Conservation (phyloP, 148 eudicot species). For the Camellia lanceoleosa region DNA sequence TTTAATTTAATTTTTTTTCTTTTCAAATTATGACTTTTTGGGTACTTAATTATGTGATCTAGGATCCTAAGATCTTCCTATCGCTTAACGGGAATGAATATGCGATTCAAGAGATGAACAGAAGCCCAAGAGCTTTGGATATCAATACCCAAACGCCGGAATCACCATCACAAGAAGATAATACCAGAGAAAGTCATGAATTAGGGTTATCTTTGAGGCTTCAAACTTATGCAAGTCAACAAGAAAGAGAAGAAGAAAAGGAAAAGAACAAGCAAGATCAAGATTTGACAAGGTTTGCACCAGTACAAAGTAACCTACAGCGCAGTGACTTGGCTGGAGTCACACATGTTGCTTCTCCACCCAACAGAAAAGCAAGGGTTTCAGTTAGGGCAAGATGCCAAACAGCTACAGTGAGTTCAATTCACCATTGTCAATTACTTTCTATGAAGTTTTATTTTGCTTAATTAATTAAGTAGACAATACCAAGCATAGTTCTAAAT, state of each 20-base stretch:
- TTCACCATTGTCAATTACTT: neutral
- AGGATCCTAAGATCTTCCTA: conserved; percentile 44
- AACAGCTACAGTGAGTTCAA: conserved; percentile 50
- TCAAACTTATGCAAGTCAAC: conserved; percentile 18
- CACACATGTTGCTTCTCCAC: conserved; percentile 32
- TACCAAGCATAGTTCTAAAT: neutral
- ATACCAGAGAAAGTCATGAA: conserved; percentile 17
- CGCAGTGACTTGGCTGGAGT: conserved; percentile 26
- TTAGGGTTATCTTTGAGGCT: conserved; percentile 54
- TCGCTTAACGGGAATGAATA: conserved; percentile 25
- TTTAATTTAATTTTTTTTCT: neutral
- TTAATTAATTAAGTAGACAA: neutral
- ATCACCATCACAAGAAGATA: conserved; percentile 27
- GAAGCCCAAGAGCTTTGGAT: conserved; percentile 19
- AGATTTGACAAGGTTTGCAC: conserved; percentile 13
- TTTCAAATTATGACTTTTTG: neutral
- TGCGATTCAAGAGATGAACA: conserved; percentile 20
- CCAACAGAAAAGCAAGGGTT: conserved; percentile 61
- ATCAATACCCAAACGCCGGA: conserved; percentile 3
- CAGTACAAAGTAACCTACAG: conserved; percentile 20
- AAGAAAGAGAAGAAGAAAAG: conserved; percentile 15
- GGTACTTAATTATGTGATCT: neutral
- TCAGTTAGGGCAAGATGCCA: conserved; percentile 64
- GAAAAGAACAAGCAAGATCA: conserved; percentile 19
- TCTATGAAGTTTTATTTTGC: neutral